A percentile compares a stretch with the other conserved stretches of the same genome.
phyloP scores from a whole-genome alignment of 2,329 filamentous ascomycete species.

The Cylindrodendrum hubeiense region DNA sequence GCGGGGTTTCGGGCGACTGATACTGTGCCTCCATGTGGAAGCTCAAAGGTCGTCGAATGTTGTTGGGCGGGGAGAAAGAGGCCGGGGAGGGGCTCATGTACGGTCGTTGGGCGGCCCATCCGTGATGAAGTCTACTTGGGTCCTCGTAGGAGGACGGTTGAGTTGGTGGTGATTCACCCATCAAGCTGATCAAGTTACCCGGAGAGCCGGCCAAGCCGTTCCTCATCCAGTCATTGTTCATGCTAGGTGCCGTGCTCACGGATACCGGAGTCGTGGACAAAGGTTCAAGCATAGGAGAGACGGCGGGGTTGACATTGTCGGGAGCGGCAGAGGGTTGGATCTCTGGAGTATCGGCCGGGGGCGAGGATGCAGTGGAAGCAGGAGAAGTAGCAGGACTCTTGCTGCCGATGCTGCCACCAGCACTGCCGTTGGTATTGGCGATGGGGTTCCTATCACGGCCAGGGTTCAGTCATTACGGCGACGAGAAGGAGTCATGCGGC shows the following conservation, averaged over 20 bases:
- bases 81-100: slow-evolving; percentile 59
- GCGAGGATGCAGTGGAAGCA: slow-evolving; percentile 58
- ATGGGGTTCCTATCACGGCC: slow-evolving; percentile 37
- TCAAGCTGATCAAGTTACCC: slow-evolving; percentile 64
- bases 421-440: slow-evolving; percentile 42
- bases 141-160: slow-evolving; percentile 67
- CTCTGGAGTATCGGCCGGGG: slow-evolving; percentile 59
- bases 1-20: slow-evolving; percentile 55
- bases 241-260: slow-evolving; percentile 61
- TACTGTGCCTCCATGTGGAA: slow-evolving; percentile 65
- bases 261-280: slow-evolving; percentile 63
- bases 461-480: slow-evolving; percentile 28
- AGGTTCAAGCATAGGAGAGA: slow-evolving; percentile 62
- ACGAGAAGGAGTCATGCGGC: slow-evolving; percentile 46
- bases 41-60: slow-evolving; percentile 62
- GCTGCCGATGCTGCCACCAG: slow-evolving; percentile 46
- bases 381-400: slow-evolving; percentile 45
- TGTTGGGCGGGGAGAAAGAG: slow-evolving; percentile 55
- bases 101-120: slow-evolving; percentile 61
- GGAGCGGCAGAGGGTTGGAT: slow-evolving; percentile 56
- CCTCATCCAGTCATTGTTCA: slow-evolving; percentile 60
- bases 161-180: slow-evolving; percentile 65
- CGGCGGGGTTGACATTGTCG: slow-evolving; percentile 57
- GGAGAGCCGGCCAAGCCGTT: slow-evolving; percentile 62
- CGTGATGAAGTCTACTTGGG: slow-evolving; percentile 55